Percentiles rank a stretch among this genome's conserved stretches.
These are phyloP conservation scores for Fusarium coicis DNA, from an alignment of 2,329 filamentous ascomycete genomes.

Conservation along the genomic window DNA sequence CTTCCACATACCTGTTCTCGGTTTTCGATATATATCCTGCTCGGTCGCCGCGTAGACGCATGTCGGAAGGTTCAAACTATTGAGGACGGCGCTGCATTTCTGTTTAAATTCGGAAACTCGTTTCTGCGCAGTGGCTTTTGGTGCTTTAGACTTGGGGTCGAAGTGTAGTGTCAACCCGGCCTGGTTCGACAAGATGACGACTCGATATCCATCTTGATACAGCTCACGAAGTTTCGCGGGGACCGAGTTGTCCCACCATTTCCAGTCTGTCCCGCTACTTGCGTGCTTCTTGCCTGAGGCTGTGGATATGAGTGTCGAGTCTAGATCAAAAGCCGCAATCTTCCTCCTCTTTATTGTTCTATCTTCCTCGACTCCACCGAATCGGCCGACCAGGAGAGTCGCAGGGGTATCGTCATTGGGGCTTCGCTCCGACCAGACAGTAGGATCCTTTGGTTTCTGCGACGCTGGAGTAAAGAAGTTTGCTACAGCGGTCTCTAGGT, in stretches of 20 bases:
- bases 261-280: slow-evolving; percentile 82
- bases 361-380: slow-evolving; percentile 59
- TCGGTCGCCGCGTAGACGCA: slow-evolving; percentile 87
- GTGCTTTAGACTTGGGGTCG: slow-evolving; percentile 71
- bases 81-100: slow-evolving; percentile 77
- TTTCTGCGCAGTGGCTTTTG: slow-evolving; percentile 69
- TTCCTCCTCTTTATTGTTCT: slow-evolving; percentile 58
- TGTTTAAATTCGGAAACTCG: slow-evolving; percentile 84
- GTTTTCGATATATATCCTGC: slow-evolving; percentile 87
- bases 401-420: slow-evolving; percentile 58
- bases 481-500: slow-evolving; percentile 73
- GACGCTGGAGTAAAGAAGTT: slow-evolving; percentile 91
- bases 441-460: slow-evolving; percentile 82
- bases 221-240: slow-evolving; percentile 74
- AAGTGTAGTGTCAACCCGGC: slow-evolving; percentile 80
- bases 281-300: slow-evolving; percentile 84
- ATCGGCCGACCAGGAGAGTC: slow-evolving; percentile 80
- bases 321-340: slow-evolving; percentile 79
- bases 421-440: slow-evolving; percentile 76
- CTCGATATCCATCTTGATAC: slow-evolving; percentile 75
- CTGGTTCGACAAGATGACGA: slow-evolving; percentile 91
- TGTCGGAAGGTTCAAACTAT: slow-evolving; percentile 77
- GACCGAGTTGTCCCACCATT: slow-evolving; percentile 86
- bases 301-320: slow-evolving; percentile 86
- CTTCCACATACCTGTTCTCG: slow-evolving; percentile 88